phyloP scores from a whole-genome alignment of 2,329 filamentous ascomycete species.

The Fusarium sp. region DNA sequence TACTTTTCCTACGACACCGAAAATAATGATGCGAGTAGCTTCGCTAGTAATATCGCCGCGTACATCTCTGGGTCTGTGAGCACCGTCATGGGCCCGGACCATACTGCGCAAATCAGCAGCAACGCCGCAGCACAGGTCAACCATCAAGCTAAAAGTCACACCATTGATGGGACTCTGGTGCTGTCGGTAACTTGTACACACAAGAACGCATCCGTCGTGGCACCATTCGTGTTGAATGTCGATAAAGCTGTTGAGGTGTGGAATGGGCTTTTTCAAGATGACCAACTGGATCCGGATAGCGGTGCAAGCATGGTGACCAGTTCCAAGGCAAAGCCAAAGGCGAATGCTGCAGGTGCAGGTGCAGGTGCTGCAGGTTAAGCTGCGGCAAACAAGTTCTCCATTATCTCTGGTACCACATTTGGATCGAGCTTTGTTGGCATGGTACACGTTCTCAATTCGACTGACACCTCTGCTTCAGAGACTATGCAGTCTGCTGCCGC shows the following conservation, averaged over 20 bases:
- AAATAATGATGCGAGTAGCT: too few species aligned
- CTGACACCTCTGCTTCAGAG: not conserved
- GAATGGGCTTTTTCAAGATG: constrained; percentile 17
- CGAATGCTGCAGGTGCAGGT: not conserved
- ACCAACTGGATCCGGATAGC: constrained; percentile 3
- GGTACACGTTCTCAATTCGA: constrained; percentile 19
- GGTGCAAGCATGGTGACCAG: not conserved
- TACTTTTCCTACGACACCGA: constrained; percentile 23
- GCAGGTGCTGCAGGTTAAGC: too few species aligned
- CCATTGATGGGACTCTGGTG: constrained; percentile 26
- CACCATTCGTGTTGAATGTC: constrained; percentile 30
- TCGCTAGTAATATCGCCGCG: not conserved
- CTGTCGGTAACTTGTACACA: constrained; percentile 31
- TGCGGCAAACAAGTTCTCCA: constrained; percentile 1
- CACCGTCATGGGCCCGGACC: not conserved
- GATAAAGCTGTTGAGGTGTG: constrained; percentile 39
- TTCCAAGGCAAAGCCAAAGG: not conserved
- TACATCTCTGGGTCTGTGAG: not conserved
- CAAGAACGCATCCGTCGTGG: constrained; percentile 34
- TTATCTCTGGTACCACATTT: constrained; percentile 16
- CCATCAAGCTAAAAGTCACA: not conserved
- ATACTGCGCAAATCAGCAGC: not conserved
- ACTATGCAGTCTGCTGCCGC: not conserved
- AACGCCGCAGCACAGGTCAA: constrained; percentile 9
- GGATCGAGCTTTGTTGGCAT: constrained; percentile 28